phyloP scores from a whole-genome alignment of 2,329 filamentous ascomycete species.

The Arthroderma uncinatum region DNA sequence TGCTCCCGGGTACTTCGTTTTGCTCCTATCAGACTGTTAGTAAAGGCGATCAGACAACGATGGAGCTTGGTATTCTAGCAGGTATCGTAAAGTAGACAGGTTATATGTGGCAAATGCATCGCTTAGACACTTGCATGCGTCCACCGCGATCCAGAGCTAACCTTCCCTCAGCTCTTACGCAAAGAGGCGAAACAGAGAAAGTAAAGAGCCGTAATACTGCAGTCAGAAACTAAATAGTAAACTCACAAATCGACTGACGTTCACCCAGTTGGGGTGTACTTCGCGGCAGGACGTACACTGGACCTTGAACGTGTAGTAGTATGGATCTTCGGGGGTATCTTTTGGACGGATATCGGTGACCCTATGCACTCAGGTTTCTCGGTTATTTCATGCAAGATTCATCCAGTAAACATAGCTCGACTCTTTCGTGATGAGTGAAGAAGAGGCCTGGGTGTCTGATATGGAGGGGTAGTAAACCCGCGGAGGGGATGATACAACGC shows the following conservation, averaged over 20 bases:
- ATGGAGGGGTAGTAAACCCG: neutral
- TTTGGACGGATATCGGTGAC: constrained; percentile 80
- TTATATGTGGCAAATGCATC: neutral
- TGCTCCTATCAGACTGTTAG: constrained; percentile 49
- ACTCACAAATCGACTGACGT: constrained; percentile 77
- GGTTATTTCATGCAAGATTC: neutral
- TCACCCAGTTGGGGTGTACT: constrained; percentile 73
- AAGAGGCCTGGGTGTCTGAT: neutral
- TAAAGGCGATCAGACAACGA: neutral
- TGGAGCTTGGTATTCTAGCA: neutral
- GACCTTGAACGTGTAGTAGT: constrained; percentile 96
- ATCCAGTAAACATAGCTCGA: neutral
- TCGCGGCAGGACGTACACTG: constrained; percentile 97
- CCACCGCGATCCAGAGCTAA: neutral
- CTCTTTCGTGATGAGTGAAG: neutral
- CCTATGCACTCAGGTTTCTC: constrained; percentile 38
- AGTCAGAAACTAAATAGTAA: neutral
- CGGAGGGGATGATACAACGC: neutral
- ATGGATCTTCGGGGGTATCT: constrained; percentile 70
- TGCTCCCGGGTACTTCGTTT: constrained; percentile 83
- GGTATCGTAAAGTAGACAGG: neutral
- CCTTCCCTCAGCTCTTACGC: neutral
- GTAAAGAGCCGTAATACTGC: neutral
- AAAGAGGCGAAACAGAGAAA: neutral
- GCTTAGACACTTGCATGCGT: neutral